Evolutionary conservation across 805 yeast species (phyloP), one percentile per base, ranked within the genome.

Genomic region (Suhomyces sp.): DNA sequence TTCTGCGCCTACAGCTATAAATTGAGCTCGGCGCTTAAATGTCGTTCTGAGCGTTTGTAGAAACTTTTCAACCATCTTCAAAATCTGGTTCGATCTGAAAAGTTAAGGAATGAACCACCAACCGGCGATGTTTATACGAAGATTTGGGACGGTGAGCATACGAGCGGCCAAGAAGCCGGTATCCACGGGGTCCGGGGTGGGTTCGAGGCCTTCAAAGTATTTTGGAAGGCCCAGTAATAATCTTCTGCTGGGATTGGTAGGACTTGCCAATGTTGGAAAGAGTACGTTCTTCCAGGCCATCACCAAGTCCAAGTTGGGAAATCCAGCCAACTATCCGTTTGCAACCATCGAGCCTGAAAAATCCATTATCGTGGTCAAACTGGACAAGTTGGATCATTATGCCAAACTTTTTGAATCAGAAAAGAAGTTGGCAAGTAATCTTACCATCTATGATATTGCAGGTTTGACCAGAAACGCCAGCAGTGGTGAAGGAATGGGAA

Each of bases 331-430:
- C 50, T 68, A 81, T 54, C 88, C 88, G 6, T 81, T 80, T 60
- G 88, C 88, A 7, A 81, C 88, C 6, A 82, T 81, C 37, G 85
- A 81, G 36, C 86, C 88, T 0, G 85, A 77, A 49, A 83, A 80
- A 53, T 75, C 48, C 16, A 27, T 42, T 17, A 37, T 44, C 8
- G 31, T 40, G 8, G 46, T 39, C 19, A 38, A 37, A 24, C 48
- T 44, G 48, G 31, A 24, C 25, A 68, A 73, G 39, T 63, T 81
- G 15, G 72, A 76, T 33, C 67, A 61, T 35, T 65, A 81, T 27
- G 62, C 67, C 29, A 41, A 59, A 9, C 40, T 79, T 9, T 80
- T 76, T 51, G 53, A 58, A 12, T 77, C 86, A 0, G 58, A 61
- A 28, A 70, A 70, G 40, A 65, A 66, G 31, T 61, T 80, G 6